A percentile compares a stretch with the other conserved stretches of the same genome.
Conservation (phyloP, 2,329 filamentous ascomycete genomes). For the Penicillium sp. region DNA sequence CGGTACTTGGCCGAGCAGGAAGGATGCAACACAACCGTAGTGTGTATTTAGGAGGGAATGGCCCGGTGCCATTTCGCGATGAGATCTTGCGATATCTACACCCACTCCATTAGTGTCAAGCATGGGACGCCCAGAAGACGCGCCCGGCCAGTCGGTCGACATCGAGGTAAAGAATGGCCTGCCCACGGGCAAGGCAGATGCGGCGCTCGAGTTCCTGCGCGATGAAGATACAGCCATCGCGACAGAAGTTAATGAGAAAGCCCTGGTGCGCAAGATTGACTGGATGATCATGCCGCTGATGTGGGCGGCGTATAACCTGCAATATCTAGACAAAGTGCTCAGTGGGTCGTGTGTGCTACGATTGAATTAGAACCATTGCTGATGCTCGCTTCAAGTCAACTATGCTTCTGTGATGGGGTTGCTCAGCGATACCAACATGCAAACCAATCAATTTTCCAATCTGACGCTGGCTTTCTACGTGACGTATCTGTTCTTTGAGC, state of each 20-base stretch:
- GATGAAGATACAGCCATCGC: slow-evolving; percentile 24
- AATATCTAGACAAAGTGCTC: slow-evolving; percentile 56
- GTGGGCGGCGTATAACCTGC: slow-evolving; percentile 53
- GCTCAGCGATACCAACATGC: slow-evolving; percentile 49
- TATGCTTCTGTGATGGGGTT: slow-evolving; percentile 58
- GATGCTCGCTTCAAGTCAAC: slow-evolving; percentile 35
- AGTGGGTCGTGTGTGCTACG: slow-evolving; percentile 28
- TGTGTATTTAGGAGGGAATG: slow-evolving; percentile 3
- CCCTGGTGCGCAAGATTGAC: slow-evolving; percentile 35
- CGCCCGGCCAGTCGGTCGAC: slow-evolving; percentile 5
- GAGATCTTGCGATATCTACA: neutral
- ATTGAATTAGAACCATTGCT: neutral
- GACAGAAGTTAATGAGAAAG: slow-evolving; percentile 29
- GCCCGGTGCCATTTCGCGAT: neutral
- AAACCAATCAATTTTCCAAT: slow-evolving; percentile 56
- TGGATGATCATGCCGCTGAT: slow-evolving; percentile 49
- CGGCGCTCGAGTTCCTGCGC: slow-evolving; percentile 34
- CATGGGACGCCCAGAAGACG: slow-evolving; percentile 2
- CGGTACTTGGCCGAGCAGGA: neutral
- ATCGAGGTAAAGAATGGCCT: slow-evolving; percentile 14
- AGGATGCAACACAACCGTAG: neutral
- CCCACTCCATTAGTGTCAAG: neutral
- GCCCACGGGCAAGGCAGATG: slow-evolving; percentile 30
- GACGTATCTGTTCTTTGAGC: slow-evolving; percentile 53
- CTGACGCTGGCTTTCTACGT: slow-evolving; percentile 57